These are phyloP conservation scores for Coemansia sp. DNA, from an alignment of 192 early-diverging fungal genomes.

Conservation along the genomic window DNA sequence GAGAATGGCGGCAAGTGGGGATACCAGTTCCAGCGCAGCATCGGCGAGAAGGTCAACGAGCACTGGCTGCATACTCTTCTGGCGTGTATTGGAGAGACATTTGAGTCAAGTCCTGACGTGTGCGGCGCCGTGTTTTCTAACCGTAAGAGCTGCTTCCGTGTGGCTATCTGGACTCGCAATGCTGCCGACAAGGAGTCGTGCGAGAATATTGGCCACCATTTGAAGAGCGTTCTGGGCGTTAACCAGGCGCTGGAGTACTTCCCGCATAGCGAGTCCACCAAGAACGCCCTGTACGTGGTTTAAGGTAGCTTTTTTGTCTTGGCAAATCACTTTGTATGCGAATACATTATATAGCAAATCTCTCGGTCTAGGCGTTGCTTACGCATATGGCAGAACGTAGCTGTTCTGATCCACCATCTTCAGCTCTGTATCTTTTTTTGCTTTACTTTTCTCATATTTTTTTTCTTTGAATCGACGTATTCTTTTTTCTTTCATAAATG, in stretches of 20 bases:
- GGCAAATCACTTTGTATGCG: not conserved
- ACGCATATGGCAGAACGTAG: not conserved
- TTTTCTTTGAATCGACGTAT: not conserved
- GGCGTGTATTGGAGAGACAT: slow-evolving; percentile 87
- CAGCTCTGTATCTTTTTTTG: slow-evolving; percentile 3
- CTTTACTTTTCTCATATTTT: not conserved
- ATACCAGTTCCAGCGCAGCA: slow-evolving; percentile 71
- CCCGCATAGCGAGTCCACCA: slow-evolving; percentile 58
- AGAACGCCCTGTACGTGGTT: slow-evolving; percentile 39
- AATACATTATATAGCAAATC: not conserved
- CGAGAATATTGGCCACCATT: slow-evolving; percentile 58
- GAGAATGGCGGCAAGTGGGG: slow-evolving; percentile 91
- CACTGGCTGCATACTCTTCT: slow-evolving; percentile 88
- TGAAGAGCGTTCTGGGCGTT: slow-evolving; percentile 60
- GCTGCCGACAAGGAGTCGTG: slow-evolving; percentile 42
- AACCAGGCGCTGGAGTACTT: slow-evolving; percentile 60
- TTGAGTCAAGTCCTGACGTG: slow-evolving; percentile 76
- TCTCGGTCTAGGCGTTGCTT: not conserved
- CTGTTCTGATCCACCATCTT: not conserved
- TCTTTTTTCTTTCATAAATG: not conserved
- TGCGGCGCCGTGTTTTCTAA: slow-evolving; percentile 89
- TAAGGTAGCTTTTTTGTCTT: slow-evolving; percentile 3
- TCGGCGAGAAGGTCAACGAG: slow-evolving; percentile 75
- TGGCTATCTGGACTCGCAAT: slow-evolving; percentile 82
- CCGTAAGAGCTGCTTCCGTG: slow-evolving; percentile 79